Conservation (phyloP, 2,329 filamentous ascomycete genomes). For the Lachnum nothofagi region DNA sequence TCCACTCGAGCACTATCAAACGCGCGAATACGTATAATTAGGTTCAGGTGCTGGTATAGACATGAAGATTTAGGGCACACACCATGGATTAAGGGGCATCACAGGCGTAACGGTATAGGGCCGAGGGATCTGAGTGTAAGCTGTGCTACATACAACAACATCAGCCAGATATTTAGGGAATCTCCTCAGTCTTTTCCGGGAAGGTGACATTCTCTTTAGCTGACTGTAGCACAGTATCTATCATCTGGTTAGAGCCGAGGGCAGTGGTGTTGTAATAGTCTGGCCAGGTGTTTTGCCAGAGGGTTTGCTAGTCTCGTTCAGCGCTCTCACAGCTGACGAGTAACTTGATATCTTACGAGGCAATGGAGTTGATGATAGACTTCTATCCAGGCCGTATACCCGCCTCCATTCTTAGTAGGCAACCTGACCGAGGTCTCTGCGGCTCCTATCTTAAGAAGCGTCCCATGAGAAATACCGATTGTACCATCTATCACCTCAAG, state of each 20-base stretch:
- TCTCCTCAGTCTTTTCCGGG: too few species aligned
- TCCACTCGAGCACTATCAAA: not conserved
- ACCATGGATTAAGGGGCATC: too few species aligned
- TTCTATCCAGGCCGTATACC: not conserved
- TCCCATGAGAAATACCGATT: not conserved
- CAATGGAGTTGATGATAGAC: constrained; percentile 4
- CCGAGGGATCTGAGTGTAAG: too few species aligned
- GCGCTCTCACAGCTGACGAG: not conserved
- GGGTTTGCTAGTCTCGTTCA: not conserved
- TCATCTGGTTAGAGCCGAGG: not conserved
- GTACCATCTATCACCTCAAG: not conserved
- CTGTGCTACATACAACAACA: too few species aligned
- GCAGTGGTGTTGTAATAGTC: not conserved
- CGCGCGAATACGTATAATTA: not conserved
- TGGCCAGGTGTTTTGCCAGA: not conserved
- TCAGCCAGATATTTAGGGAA: too few species aligned
- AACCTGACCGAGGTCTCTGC: not conserved
- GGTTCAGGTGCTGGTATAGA: not conserved
- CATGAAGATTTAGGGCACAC: too few species aligned
- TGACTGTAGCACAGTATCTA: not conserved
- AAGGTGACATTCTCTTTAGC: not conserved
- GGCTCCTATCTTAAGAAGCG: not conserved
- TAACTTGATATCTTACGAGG: not conserved
- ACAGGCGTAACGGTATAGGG: too few species aligned
- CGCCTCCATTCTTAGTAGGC: constrained; percentile 1